Base-by-base conservation (phyloP, 2,329 filamentous ascomycete genomes). In the Fusarium denticulatum region DNA sequence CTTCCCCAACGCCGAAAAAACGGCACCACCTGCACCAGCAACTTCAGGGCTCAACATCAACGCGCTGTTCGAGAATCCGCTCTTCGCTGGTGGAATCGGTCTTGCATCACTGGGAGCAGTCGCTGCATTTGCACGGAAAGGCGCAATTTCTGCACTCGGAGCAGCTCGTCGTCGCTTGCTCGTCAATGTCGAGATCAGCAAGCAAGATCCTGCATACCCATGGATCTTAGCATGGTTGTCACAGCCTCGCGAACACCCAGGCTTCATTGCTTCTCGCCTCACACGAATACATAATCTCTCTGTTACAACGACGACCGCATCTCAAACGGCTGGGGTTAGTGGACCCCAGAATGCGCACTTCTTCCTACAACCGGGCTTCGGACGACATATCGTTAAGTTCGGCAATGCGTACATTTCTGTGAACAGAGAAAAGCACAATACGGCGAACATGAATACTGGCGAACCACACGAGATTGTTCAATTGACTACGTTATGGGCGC, bases 211-310 rank as follows among this genome's bases (percentile, higher is more conserved):
- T 49, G 95, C 96, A 4, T 99, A 98, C 81, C 91, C 91, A 45
- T 98, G 95, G 96, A 91, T 99, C 46, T 88, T 99, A 15, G 92
- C 95, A 73, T 99, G 96, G 95, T 93, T 99, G 81, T 95, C 95
- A 12, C 89, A 94, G 63, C 94, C 94, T 73, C 94, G 95, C 58
- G 88, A 91, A 61, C 82, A 86, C 79, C 85, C 78, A 76, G 93
- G 87, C 69, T 92, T 88, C 79, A 83, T 92, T 40, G 86, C 87
- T 26, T 87, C 85, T 36, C 87, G 86, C 45, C 80, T 92, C 59
- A 91, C 89, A 11, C 86, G 88, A 75, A 87, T 90, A 74, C 88
- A 90, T 75, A 88, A 91, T 77, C 83, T 90, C 4, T 88, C 88
- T 18, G 88, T 90, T 67, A 86, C 84, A 65, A 92, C 86, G 58